phyloP scores from a whole-genome alignment of 2,329 filamentous ascomycete species.

The Fusarium sp. region DNA sequence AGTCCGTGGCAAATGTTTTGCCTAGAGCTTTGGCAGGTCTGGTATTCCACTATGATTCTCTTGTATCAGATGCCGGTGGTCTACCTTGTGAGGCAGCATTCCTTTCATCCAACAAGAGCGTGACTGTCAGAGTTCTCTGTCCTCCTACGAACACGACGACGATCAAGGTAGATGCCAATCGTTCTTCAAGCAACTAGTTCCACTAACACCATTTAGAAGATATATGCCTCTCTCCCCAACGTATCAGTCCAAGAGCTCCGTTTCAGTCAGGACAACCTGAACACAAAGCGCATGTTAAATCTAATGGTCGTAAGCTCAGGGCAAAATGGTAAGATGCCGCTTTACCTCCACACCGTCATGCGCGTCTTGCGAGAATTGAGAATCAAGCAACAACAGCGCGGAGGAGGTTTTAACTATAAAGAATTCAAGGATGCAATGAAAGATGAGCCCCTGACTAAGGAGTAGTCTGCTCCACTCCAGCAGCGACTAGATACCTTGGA shows the following conservation, averaged over 20 bases:
- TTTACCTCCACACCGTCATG: not conserved
- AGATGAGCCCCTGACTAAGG: not conserved
- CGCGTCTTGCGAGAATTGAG: constrained; percentile 2
- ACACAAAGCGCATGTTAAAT: constrained; percentile 1
- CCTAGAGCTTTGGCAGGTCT: not conserved
- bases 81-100: not conserved
- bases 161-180: too few relatives aligned
- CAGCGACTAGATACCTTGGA: constrained; percentile 4
- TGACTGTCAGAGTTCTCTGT: too few relatives aligned
- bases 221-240: not conserved
- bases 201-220: not conserved
- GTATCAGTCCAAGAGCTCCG: not conserved
- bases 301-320: not conserved
- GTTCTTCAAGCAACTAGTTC: too few relatives aligned
- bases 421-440: not conserved
- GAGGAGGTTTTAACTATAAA: not conserved
- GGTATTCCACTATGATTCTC: constrained; percentile 1
- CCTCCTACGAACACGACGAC: too few relatives aligned
- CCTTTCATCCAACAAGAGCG: not conserved
- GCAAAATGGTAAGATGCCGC: not conserved
- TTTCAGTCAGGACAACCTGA: not conserved
- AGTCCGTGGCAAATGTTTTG: not conserved
- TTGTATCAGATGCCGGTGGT: not conserved
- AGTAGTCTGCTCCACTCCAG: not conserved
- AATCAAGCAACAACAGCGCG: not conserved